These are phyloP conservation scores for Cladorrhinum sp. DNA, from an alignment of 2,329 filamentous ascomycete species.

Conservation along the genomic window DNA sequence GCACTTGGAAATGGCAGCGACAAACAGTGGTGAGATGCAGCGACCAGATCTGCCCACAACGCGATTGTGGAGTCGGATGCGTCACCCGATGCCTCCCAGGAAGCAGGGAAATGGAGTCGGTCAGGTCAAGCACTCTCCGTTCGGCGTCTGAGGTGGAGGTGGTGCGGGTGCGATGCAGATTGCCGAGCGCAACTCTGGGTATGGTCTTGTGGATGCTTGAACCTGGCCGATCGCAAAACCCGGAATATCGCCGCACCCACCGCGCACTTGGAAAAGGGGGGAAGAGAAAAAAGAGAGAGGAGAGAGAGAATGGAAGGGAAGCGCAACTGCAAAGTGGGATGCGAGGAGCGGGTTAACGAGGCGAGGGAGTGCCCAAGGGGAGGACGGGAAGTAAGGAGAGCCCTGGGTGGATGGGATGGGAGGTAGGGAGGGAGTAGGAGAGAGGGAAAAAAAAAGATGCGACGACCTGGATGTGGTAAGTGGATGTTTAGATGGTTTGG, in stretches of 20 bases:
- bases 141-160: conserved; percentile 4
- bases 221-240: conserved; percentile 3
- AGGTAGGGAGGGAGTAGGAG: conserved; percentile 1
- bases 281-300: background rate
- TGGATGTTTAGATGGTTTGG: background rate
- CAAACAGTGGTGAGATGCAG: background rate
- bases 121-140: background rate
- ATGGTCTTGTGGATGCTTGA: background rate
- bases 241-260: background rate
- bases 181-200: conserved; percentile 9
- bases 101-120: background rate
- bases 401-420: no score
- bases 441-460: background rate
- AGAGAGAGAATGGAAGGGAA: background rate
- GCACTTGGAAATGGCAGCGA: background rate
- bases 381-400: background rate
- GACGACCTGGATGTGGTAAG: background rate
- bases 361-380: background rate
- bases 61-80: conserved; percentile 6
- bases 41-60: conserved; percentile 3
- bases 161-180: conserved; percentile 2
- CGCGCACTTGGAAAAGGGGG: background rate
- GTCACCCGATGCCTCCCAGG: background rate
- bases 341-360: background rate
- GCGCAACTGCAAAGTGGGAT: no score